Conservation (phyloP, 1,139 yeast genomes). For the Saccharomyces hybrid region DNA sequence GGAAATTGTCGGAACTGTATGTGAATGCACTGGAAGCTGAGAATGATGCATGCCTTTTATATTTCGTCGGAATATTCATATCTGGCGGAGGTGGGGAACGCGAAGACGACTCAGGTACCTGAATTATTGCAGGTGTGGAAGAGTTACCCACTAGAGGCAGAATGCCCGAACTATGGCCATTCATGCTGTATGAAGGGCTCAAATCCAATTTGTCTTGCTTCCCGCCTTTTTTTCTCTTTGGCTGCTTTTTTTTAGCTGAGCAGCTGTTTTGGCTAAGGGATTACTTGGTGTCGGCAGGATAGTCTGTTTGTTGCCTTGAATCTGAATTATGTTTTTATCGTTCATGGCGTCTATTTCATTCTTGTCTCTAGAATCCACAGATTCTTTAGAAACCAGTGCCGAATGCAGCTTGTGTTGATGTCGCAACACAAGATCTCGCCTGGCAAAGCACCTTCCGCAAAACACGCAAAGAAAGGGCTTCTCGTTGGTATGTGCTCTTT, state of each 20-base stretch:
- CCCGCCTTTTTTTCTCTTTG: slow-evolving; percentile 3
- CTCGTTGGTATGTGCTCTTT: slow-evolving; percentile 91
- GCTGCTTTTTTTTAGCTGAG: slow-evolving; percentile 25
- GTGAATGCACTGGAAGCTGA: slow-evolving; percentile 71
- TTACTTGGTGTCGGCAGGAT: slow-evolving; percentile 33
- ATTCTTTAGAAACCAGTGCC: slow-evolving; percentile 31
- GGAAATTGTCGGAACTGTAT: slow-evolving; percentile 37
- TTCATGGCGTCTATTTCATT: slow-evolving; percentile 4
- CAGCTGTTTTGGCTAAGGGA: slow-evolving; percentile 24
- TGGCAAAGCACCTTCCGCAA: slow-evolving; percentile 89
- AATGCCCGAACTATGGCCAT: neutral
- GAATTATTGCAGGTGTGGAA: neutral
- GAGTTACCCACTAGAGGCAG: neutral
- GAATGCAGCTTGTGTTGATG: slow-evolving; percentile 95
- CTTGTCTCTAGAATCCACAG: slow-evolving; percentile 10
- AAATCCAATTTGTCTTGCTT: neutral
- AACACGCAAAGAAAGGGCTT: slow-evolving; percentile 96
- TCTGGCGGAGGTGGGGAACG: neutral
- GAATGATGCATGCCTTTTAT: slow-evolving; percentile 64
- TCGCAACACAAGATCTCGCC: slow-evolving; percentile 81
- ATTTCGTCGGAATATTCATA: slow-evolving; percentile 16
- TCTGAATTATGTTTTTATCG: slow-evolving; percentile 31
- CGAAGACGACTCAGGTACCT: neutral
- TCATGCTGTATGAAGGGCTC: neutral
- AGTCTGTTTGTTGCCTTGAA: slow-evolving; percentile 35